Percentiles rank a stretch among this genome's conserved stretches.
Conservation (phyloP, 2,329 filamentous ascomycete genomes). For the Rhynchosporium graminicola region DNA sequence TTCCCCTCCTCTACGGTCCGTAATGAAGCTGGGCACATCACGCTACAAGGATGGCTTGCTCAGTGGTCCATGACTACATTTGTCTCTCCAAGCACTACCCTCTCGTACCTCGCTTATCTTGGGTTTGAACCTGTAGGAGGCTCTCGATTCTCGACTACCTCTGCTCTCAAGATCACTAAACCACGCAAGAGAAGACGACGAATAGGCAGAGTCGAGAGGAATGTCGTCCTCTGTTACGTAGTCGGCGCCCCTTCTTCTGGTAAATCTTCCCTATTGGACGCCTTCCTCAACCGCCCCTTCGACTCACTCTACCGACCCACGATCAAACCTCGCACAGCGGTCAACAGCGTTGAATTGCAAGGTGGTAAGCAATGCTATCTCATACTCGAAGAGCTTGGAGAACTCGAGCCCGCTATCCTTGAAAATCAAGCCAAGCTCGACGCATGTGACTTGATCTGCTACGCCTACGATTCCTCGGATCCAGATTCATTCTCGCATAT, state of each 20-base stretch:
- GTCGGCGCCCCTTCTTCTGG: slow-evolving; percentile 83
- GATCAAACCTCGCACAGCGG: slow-evolving; percentile 89
- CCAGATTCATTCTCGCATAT: slow-evolving; percentile 95
- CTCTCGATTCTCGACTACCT: slow-evolving; percentile 73
- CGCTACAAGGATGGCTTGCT: slow-evolving; percentile 94
- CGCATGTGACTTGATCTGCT: slow-evolving; percentile 91
- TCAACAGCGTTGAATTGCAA: slow-evolving; percentile 94
- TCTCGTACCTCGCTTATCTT: slow-evolving; percentile 94
- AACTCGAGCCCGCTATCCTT: slow-evolving; percentile 90
- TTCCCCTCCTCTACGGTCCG: slow-evolving; percentile 94
- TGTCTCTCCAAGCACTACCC: slow-evolving; percentile 87
- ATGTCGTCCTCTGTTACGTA: slow-evolving; percentile 92
- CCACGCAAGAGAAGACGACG: slow-evolving; percentile 80
- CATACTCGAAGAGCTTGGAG: slow-evolving; percentile 91
- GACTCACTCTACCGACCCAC: slow-evolving; percentile 84
- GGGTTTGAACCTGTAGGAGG: slow-evolving; percentile 86
- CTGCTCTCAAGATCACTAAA: slow-evolving; percentile 90
- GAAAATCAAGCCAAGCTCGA: slow-evolving; percentile 90
- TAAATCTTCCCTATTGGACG: slow-evolving; percentile 87
- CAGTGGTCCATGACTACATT: slow-evolving; percentile 99
- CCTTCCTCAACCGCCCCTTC: slow-evolving; percentile 88
- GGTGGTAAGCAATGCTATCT: slow-evolving; percentile 97
- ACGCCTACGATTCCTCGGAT: slow-evolving; percentile 94
- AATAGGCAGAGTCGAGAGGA: slow-evolving; percentile 85
- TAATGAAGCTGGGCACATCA: slow-evolving; percentile 94